phyloP scores from a whole-genome alignment of 495 filamentous ascomycete species.

The Penicillium paradoxum region DNA sequence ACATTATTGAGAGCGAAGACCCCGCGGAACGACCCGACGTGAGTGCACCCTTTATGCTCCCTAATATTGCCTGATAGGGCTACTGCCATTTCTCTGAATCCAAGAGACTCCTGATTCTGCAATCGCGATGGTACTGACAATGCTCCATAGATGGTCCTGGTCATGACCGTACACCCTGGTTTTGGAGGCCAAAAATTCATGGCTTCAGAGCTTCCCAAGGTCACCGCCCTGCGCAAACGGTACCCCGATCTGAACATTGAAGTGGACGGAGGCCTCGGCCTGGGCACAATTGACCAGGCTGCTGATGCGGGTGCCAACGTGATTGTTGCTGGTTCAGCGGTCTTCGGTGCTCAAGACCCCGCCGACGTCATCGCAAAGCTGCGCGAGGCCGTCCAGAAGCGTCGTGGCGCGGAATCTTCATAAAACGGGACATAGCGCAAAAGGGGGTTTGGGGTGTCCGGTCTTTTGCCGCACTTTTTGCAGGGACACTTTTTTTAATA shows the following conservation, averaged over 20 bases:
- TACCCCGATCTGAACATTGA: constrained; percentile 95
- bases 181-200: constrained; percentile 99
- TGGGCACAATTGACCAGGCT: constrained; percentile 86
- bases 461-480: background rate
- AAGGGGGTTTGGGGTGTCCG: constrained; percentile 21
- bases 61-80: background rate
- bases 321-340: constrained; percentile 94
- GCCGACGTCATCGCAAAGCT: constrained; percentile 76
- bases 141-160: constrained; percentile 77
- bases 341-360: constrained; percentile 89
- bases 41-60: constrained; percentile 32
- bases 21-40: constrained; percentile 85
- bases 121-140: background rate
- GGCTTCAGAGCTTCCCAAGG: constrained; percentile 90
- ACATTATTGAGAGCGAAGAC: constrained; percentile 68
- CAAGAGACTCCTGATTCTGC: no score
- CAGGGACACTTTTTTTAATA: background rate
- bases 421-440: background rate
- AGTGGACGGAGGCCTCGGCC: constrained; percentile 87
- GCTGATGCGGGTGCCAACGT: constrained; percentile 96
- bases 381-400: constrained; percentile 70
- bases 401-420: constrained; percentile 17
- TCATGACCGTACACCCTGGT: constrained; percentile 97
- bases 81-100: background rate
- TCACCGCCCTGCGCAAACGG: constrained; percentile 69